phyloP scores from a whole-genome alignment of 495 filamentous ascomycete species.

The Penicillium ucsense region DNA sequence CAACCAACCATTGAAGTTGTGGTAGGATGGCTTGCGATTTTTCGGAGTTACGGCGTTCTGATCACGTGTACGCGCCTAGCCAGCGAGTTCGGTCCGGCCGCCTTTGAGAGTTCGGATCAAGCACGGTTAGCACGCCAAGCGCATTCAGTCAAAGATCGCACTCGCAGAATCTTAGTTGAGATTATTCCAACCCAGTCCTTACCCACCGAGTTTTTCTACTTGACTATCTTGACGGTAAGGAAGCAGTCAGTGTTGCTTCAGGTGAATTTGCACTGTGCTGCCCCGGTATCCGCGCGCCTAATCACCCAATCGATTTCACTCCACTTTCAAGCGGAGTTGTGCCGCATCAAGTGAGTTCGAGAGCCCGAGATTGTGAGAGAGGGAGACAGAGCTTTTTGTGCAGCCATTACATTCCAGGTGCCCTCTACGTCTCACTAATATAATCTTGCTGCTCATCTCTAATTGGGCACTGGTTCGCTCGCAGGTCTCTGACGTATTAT shows the following conservation, averaged over 20 bases:
- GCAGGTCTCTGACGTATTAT: no score
- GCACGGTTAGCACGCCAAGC: no score
- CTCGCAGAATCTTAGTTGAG: no score
- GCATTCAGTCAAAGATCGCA: neutral
- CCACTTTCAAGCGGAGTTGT: conserved; percentile 28
- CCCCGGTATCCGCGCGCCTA: conserved; percentile 29
- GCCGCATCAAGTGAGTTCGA: conserved; percentile 30
- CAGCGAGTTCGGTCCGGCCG: conserved; percentile 4
- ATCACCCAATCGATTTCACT: conserved; percentile 23
- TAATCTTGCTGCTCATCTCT: conserved; percentile 2
- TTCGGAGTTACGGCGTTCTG: conserved; percentile 7
- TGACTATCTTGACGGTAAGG: no score
- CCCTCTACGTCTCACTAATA: neutral
- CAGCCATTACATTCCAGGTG: conserved; percentile 14
- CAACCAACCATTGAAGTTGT: neutral
- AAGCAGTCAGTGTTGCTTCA: no score
- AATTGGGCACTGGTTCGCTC: conserved; percentile 2
- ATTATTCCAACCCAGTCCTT: no score
- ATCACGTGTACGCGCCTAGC: conserved; percentile 13
- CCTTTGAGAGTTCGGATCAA: neutral
- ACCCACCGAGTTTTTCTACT: no score
- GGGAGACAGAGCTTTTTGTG: conserved; percentile 14
- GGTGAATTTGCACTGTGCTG: conserved; percentile 17
- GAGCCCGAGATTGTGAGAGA: neutral
- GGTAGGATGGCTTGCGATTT: conserved; percentile 8